Evolutionary conservation across 2,329 filamentous ascomycete species (phyloP).

Genomic region (Cercospora sp.): DNA sequence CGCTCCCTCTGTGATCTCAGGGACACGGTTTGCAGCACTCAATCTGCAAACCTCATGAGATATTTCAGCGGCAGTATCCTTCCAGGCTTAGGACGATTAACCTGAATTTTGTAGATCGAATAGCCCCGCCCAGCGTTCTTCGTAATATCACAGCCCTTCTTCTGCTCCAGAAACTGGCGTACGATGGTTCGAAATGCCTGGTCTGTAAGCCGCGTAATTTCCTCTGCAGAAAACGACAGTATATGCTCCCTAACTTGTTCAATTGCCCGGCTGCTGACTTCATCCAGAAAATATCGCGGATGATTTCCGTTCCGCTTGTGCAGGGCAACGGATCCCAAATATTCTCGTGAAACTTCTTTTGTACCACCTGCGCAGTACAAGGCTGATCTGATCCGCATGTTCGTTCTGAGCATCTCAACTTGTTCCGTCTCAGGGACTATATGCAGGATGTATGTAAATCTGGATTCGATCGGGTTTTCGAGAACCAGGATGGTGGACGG

Average conservation of each 20-base stretch:
- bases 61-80: background rate
- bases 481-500: background rate
- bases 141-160: background rate
- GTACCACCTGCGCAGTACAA: background rate
- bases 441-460: background rate
- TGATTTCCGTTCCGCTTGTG: background rate
- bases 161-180: background rate
- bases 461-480: background rate
- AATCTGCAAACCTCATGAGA: background rate
- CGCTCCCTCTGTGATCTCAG: background rate
- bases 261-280: background rate
- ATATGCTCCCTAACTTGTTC: background rate
- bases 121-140: background rate
- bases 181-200: background rate
- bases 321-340: background rate
- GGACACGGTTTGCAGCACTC: background rate
- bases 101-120: background rate
- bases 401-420: background rate
- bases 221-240: background rate
- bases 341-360: background rate
- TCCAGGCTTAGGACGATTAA: background rate
- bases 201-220: background rate
- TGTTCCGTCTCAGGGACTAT: background rate
- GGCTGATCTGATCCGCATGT: background rate
- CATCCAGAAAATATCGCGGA: background rate